Percentiles rank a stretch among this genome's conserved stretches.
These are phyloP conservation scores for Cavenderia fasciculata DNA, from an alignment of 78 protist genomes.

Conservation along the genomic window DNA sequence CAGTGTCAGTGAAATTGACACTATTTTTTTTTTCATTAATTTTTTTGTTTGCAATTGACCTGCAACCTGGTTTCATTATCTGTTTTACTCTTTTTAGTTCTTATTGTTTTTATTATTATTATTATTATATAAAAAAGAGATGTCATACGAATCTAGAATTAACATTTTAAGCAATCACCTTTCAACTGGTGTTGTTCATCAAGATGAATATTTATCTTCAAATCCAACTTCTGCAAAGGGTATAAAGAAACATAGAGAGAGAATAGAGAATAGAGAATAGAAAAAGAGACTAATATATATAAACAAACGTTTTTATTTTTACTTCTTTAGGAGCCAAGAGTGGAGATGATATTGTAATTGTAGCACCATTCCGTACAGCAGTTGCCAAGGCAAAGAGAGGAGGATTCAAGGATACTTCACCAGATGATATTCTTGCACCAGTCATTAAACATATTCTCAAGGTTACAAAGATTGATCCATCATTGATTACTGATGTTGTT, in stretches of 20 bases:
- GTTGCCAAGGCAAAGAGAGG: constrained; percentile 86
- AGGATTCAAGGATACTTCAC: constrained; percentile 84
- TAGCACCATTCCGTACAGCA: constrained; percentile 84
- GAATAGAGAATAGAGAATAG: not conserved
- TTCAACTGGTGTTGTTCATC: not conserved
- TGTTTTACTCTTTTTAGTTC: too few species aligned
- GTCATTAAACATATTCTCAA: constrained; percentile 75
- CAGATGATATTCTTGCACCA: constrained; percentile 81
- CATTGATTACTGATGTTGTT: constrained; percentile 83
- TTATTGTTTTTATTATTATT: not conserved
- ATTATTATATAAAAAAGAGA: not conserved
- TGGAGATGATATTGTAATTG: constrained; percentile 80
- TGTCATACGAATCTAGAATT: constrained; percentile 55
- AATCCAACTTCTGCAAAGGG: not conserved
- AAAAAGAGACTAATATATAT: too few species aligned
- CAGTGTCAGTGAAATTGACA: too few species aligned
- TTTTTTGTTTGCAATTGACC: too few species aligned
- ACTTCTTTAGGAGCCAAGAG: constrained; percentile 17
- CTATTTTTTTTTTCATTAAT: too few species aligned
- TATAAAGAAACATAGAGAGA: not conserved
- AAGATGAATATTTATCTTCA: not conserved
- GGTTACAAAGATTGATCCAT: constrained; percentile 54
- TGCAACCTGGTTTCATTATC: too few species aligned
- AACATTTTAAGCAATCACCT: constrained; percentile 39
- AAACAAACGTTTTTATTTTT: not conserved